phyloP scores from a whole-genome alignment of 805 yeast species.

The Candida odintsovae region DNA sequence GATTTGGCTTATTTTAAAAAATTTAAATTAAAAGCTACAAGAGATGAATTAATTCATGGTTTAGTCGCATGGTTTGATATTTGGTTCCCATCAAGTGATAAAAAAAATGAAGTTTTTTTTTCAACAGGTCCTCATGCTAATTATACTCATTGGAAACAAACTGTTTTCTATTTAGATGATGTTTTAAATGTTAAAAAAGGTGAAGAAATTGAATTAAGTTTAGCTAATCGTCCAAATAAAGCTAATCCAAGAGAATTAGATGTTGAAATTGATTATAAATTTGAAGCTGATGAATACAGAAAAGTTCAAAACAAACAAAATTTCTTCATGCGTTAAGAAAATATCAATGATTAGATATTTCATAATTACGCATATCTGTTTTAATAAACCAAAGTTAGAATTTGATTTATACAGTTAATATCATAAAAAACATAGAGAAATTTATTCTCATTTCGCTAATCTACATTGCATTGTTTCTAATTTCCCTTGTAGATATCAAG shows the following conservation, averaged over 20 bases:
- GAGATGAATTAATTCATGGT: constrained; percentile 83
- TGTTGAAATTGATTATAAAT: constrained; percentile 53
- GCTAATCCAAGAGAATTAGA: constrained; percentile 87
- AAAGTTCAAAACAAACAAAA: constrained; percentile 53
- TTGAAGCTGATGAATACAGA: constrained; percentile 42
- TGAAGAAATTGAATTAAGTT: constrained; percentile 64
- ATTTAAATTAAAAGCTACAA: constrained; percentile 68
- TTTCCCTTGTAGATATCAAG: too few species aligned
- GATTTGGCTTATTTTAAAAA: constrained; percentile 70
- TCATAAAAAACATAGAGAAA: too few species aligned
- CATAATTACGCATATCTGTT: too few species aligned
- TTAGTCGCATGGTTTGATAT: constrained; percentile 93
- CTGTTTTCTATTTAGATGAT: constrained; percentile 84
- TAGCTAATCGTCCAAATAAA: constrained; percentile 72
- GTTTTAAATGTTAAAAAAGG: constrained; percentile 73
- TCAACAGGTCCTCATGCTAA: constrained; percentile 92
- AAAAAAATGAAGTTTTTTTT: constrained; percentile 58
- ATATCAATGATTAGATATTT: too few species aligned
- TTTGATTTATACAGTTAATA: too few species aligned
- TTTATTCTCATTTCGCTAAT: too few species aligned
- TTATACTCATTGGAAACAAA: constrained; percentile 99
- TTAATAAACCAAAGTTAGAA: too few species aligned
- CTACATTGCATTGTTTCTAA: too few species aligned
- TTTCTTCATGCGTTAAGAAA: constrained; percentile 61
- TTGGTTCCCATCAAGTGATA: constrained; percentile 62